Conservation (phyloP, 2,329 filamentous ascomycete species). For the Penicillium frequentans region DNA sequence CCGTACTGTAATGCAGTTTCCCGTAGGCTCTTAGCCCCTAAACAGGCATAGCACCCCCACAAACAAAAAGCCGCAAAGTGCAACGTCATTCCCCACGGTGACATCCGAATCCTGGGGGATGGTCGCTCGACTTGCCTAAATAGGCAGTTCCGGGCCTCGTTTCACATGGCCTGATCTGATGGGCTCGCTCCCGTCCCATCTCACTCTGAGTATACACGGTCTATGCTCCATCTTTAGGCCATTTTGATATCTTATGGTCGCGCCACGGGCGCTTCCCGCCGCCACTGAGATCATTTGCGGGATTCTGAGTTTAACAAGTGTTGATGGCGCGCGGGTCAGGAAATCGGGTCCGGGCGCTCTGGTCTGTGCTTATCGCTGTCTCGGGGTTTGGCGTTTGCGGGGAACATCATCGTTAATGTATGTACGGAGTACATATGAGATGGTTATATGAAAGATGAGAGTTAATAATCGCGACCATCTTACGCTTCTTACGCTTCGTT, state of each 20-base stretch:
- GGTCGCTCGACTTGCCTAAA: conserved; percentile 12
- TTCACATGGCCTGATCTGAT: neutral
- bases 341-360: neutral
- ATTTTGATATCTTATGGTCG: neutral
- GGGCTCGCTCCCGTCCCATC: neutral
- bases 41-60: neutral
- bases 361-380: neutral
- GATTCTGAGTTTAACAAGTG: conserved; percentile 1
- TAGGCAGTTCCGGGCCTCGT: conserved; percentile 20
- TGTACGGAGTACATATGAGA: too few relatives aligned
- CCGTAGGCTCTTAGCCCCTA: neutral
- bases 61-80: neutral
- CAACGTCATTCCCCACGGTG: conserved; percentile 8
- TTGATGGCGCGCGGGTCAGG: conserved; percentile 18
- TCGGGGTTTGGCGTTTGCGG: neutral
- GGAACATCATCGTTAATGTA: neutral
- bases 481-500: neutral
- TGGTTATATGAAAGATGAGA: too few relatives aligned
- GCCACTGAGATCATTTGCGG: conserved; percentile 21
- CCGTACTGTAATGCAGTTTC: neutral
- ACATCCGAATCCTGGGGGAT: conserved; percentile 22
- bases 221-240: neutral
- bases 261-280: conserved; percentile 18
- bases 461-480: too few relatives aligned
- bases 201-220: neutral